Conservation (phyloP, 163 green algal genomes). For the Prototheca cutis region DNA sequence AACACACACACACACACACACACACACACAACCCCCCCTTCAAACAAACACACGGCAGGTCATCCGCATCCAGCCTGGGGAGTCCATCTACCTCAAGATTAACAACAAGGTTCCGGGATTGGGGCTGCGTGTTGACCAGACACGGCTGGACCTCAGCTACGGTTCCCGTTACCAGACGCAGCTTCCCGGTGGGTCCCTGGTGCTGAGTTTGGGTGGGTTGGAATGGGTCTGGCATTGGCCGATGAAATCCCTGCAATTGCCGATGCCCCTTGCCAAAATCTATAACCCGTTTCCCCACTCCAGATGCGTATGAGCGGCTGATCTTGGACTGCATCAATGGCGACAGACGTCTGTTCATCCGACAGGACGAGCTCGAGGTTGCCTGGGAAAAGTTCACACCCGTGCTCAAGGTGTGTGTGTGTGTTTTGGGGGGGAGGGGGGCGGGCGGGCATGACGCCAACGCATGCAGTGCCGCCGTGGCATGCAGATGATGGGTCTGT, state of each 20-base stretch:
- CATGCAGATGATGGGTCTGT: too few relatives aligned
- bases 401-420: conserved; percentile 64
- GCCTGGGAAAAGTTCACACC: conserved; percentile 96
- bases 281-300: too few relatives aligned
- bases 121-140: conserved; percentile 80
- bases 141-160: conserved; percentile 92
- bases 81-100: conserved; percentile 96
- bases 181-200: conserved; percentile 13
- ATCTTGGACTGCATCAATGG: conserved; percentile 97
- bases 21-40: too few relatives aligned
- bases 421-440: too few relatives aligned
- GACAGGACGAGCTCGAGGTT: conserved; percentile 89
- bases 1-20: too few relatives aligned
- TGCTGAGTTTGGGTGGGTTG: not conserved
- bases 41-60: too few relatives aligned
- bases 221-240: not conserved
- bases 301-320: conserved; percentile 97
- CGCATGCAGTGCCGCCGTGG: too few relatives aligned
- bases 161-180: conserved; percentile 37
- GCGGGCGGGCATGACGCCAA: too few relatives aligned
- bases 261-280: too few relatives aligned
- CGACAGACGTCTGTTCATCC: conserved; percentile 85
- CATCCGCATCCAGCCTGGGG: conserved; percentile 82
- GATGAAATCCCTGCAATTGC: too few relatives aligned
- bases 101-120: conserved; percentile 98